Evolutionary conservation across 805 yeast genomes (phyloP), one percentile per base, ranked within the genome.

Genomic region (Debaryomyces tyrocola): DNA sequence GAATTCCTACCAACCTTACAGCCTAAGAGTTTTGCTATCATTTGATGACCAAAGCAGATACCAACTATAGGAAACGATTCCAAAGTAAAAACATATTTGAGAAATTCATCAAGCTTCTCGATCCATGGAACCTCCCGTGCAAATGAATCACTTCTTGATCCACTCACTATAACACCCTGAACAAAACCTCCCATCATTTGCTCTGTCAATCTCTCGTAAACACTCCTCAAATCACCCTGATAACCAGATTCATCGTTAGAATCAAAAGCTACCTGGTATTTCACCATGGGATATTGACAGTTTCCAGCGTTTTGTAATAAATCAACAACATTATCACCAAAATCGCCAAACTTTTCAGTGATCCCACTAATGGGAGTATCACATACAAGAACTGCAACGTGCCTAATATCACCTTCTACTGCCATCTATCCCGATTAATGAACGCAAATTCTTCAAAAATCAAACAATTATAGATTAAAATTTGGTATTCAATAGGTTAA

Each of bases 41-140:
- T 74, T 61, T 90, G 97, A 64, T 90, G 97, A 5, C 96, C 97
- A 61, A 89, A 90, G 63, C 97, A 90, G 36, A 90, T 70, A 3
- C 96, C 95, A 5, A 80, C 75, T 4, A 82, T 47, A 2, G 86
- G 85, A 48, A 58, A 48, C 21, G 47, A 36, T 7, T 38, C 31
- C 28, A 48, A 24, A 11, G 41, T 31, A 20, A 52, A 55, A 6
- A 62, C 46, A 4, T 49, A 48, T 4, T 52, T 49, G 27, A 73
- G 46, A 56, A 70, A 79, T 4, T 64, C 58, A 33, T 67, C 64
- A 35, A 80, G 57, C 10, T 56, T 56, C 24, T 56, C 45, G 38
- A 81, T 69, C 83, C 82, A 78, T 18, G 59, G 57, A 1, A 63
- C 58, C 9, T 67, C 63, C 1, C 54, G 54, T 21, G 59, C 72